Conservation (phyloP, 768 basidiomycete genomes). For the Phanerochaete carnosa region DNA sequence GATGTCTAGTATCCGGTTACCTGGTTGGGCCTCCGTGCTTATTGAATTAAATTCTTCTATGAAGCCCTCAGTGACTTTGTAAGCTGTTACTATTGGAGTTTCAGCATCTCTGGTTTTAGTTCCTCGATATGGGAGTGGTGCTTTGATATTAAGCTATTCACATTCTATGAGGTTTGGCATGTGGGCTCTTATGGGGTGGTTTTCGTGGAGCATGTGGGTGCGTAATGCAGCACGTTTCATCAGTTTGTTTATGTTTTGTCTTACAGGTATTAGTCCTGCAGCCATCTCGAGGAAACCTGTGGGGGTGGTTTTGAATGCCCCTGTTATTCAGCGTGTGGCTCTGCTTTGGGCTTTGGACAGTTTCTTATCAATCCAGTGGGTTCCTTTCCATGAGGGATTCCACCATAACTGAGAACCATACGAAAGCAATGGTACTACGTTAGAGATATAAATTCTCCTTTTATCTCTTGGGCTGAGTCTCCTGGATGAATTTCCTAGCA, state of each 20-base stretch:
- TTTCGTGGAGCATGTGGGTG: too few relatives aligned
- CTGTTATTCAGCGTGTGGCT: constrained; percentile 17
- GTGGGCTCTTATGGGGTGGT: too few relatives aligned
- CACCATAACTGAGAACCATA: constrained; percentile 20
- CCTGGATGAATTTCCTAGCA: too few relatives aligned
- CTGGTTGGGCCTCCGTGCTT: neutral
- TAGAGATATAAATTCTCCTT: too few relatives aligned
- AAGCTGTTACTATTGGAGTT: too few relatives aligned
- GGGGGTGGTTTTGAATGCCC: constrained; percentile 16
- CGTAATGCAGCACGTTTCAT: neutral
- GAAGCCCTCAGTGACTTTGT: too few relatives aligned
- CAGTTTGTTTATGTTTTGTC: constrained; percentile 9
- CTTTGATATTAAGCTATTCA: too few relatives aligned
- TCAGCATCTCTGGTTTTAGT: too few relatives aligned
- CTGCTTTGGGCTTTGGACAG: constrained; percentile 13
- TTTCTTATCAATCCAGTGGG: constrained; percentile 1
- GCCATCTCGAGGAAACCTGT: constrained; percentile 12
- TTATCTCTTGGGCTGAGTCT: too few relatives aligned
- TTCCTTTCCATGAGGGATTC: constrained; percentile 9
- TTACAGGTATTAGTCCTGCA: constrained; percentile 13
- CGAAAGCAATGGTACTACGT: neutral
- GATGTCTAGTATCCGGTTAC: neutral
- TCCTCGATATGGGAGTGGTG: too few relatives aligned
- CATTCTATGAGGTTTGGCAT: too few relatives aligned
- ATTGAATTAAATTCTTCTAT: neutral